Conservation (phyloP, 345 rosid species). For the Rhodamnia rubescens region DNA sequence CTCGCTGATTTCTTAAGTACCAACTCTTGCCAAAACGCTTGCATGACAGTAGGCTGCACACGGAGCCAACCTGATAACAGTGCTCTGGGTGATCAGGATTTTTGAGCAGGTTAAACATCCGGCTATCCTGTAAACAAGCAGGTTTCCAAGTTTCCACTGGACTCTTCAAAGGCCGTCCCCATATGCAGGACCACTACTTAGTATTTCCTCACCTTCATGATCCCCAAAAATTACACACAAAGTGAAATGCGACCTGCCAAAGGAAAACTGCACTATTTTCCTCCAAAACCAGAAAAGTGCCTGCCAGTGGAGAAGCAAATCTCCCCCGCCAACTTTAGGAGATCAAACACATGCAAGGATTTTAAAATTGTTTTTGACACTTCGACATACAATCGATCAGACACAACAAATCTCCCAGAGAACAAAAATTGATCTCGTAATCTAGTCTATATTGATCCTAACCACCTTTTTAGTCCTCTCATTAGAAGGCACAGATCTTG, state of each 20-base stretch:
- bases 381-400: not conserved
- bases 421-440: not conserved
- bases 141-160: not conserved
- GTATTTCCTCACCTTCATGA: not conserved
- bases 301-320: not conserved
- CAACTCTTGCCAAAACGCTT: not conserved
- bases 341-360: not conserved
- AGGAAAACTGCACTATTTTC: not conserved
- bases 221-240: not conserved
- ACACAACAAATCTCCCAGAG: not conserved
- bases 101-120: not conserved
- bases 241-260: not conserved
- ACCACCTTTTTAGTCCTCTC: conserved; percentile 23
- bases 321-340: not conserved
- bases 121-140: not conserved
- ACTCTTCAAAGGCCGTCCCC: not conserved
- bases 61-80: no score
- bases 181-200: not conserved
- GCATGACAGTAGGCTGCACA: not conserved
- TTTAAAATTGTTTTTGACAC: not conserved
- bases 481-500: conserved; percentile 8
- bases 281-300: not conserved
- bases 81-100: not conserved
- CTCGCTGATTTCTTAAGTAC: not conserved
- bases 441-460: conserved; percentile 65